Evolutionary conservation across 495 filamentous ascomycete species (phyloP).

Genomic region (Penicillium macrosclerotiorum): DNA sequence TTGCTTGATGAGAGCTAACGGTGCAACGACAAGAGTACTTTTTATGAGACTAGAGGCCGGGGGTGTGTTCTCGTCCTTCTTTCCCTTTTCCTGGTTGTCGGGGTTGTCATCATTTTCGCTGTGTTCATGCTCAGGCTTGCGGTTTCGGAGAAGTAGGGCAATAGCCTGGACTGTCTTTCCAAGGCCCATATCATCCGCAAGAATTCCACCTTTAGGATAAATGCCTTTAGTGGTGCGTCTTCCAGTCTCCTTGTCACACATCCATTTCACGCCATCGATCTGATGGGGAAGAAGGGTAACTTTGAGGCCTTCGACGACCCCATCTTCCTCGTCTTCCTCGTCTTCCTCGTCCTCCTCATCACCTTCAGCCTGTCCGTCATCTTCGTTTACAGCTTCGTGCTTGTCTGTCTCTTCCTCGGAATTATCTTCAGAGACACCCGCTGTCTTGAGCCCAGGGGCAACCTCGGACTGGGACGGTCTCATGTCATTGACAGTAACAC

Average conservation of each 20-base stretch:
- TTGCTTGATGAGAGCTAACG: slow-evolving; percentile 91
- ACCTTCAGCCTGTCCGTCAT: slow-evolving; percentile 57
- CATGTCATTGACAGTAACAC: slow-evolving; percentile 50
- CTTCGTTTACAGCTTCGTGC: slow-evolving; percentile 24
- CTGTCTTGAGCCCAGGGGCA: slow-evolving; percentile 33
- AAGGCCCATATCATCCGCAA: slow-evolving; percentile 94
- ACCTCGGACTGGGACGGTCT: slow-evolving; percentile 20
- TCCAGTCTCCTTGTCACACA: slow-evolving; percentile 84
- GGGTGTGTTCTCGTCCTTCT: slow-evolving; percentile 44
- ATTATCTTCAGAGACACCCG: slow-evolving; percentile 15
- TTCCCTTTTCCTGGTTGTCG: slow-evolving; percentile 12
- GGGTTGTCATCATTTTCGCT: slow-evolving; percentile 31
- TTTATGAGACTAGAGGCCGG: slow-evolving; percentile 63
- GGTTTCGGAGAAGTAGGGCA: slow-evolving; percentile 79
- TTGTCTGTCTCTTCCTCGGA: slow-evolving; percentile 15
- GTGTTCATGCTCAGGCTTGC: slow-evolving; percentile 58
- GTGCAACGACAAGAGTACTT: slow-evolving; percentile 89
- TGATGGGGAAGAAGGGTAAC: slow-evolving; percentile 91
- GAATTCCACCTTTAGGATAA: slow-evolving; percentile 81
- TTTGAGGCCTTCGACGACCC: slow-evolving; percentile 75
- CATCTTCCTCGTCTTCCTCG: slow-evolving; percentile 70
- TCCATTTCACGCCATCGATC: slow-evolving; percentile 88
- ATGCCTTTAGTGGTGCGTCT: slow-evolving; percentile 69
- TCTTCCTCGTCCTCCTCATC: slow-evolving; percentile 48
- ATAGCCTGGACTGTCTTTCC: slow-evolving; percentile 89